Conservation (phyloP, 2,329 filamentous ascomycete genomes). For the Phaeoacremonium minimum region DNA sequence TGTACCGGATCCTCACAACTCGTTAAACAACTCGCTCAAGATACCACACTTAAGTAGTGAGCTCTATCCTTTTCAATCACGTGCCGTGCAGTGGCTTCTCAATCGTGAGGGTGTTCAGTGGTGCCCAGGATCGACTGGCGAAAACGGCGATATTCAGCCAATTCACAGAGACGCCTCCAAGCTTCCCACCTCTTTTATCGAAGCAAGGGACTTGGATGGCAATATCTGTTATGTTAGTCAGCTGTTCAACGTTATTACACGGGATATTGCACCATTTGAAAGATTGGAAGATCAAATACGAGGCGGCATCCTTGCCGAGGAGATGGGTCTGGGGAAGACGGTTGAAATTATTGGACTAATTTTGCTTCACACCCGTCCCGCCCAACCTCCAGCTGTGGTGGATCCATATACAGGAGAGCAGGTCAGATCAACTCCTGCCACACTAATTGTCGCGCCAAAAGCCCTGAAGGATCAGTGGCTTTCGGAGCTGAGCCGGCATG, state of each 20-base stretch:
- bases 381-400: constrained; percentile 10
- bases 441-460: constrained; percentile 57
- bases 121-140: constrained; percentile 15
- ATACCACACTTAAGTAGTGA: constrained; percentile 41
- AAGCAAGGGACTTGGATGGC: constrained; percentile 39
- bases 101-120: constrained; percentile 58
- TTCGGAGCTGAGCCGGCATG: constrained; percentile 53
- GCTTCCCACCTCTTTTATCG: constrained; percentile 38
- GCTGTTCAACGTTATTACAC: constrained; percentile 55
- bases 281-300: constrained; percentile 34
- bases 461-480: constrained; percentile 59
- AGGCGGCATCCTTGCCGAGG: constrained; percentile 69
- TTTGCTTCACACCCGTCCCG: constrained; percentile 51
- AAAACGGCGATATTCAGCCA: constrained; percentile 17
- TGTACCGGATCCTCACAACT: constrained; percentile 46
- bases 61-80: constrained; percentile 69
- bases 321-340: constrained; percentile 82
- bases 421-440: constrained; percentile 48
- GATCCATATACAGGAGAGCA: constrained; percentile 34
- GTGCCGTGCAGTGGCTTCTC: constrained; percentile 68
- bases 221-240: constrained; percentile 41
- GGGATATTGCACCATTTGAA: constrained; percentile 40
- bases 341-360: constrained; percentile 70
- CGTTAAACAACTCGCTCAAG: constrained; percentile 28
- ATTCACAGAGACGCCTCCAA: constrained; percentile 10